These are phyloP conservation scores for Aspergillus ustus DNA, from an alignment of 2,329 filamentous ascomycete genomes.

Conservation along the genomic window DNA sequence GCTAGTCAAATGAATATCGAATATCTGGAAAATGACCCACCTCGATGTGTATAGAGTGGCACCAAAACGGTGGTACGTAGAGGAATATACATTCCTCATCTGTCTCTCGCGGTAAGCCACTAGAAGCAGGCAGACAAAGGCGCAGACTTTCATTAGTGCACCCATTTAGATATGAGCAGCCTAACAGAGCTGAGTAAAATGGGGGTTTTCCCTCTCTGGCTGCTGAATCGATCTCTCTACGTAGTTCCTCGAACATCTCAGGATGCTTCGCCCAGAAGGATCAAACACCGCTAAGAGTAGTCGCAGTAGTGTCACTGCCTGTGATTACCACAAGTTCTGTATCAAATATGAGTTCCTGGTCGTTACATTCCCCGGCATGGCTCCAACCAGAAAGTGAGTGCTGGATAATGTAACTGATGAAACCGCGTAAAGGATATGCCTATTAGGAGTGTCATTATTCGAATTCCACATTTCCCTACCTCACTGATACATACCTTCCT, in stretches of 20 bases:
- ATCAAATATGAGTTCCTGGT: slow-evolving; percentile 13
- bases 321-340: slow-evolving; percentile 16
- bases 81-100: slow-evolving; percentile 16
- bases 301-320: slow-evolving; percentile 15
- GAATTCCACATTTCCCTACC: not conserved
- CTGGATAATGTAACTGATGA: slow-evolving; percentile 19
- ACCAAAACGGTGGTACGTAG: slow-evolving; percentile 15
- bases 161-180: slow-evolving; percentile 14
- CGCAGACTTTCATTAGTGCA: slow-evolving; percentile 17
- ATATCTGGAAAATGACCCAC: not conserved
- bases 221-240: slow-evolving; percentile 10
- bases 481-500: slow-evolving; percentile 1
- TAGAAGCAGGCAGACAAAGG: slow-evolving; percentile 11
- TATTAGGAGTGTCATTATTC: not conserved
- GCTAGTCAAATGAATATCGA: not conserved
- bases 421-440: slow-evolving; percentile 5
- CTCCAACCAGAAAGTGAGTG: not conserved
- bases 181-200: slow-evolving; percentile 4
- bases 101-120: slow-evolving; percentile 19
- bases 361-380: not conserved
- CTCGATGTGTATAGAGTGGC: slow-evolving; percentile 17
- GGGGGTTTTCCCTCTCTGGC: not conserved
- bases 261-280: slow-evolving; percentile 18
- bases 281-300: slow-evolving; percentile 5
- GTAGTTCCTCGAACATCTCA: slow-evolving; percentile 5